phyloP scores from a whole-genome alignment of 2,329 filamentous ascomycete species.

The Hypoxylon sp. region DNA sequence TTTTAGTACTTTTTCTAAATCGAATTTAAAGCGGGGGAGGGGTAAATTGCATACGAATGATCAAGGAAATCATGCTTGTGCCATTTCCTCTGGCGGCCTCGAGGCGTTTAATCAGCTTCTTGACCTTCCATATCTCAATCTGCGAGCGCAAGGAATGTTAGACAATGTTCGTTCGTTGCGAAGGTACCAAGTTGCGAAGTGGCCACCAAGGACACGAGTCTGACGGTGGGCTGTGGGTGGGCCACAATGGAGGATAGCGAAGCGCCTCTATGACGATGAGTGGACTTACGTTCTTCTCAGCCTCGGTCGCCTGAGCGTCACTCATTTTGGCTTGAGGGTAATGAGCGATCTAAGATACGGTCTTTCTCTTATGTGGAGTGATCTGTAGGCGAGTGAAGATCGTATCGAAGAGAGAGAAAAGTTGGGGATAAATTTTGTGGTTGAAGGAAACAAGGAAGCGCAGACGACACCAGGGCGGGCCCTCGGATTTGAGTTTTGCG shows the following conservation, averaged over 20 bases:
- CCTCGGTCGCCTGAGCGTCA: constrained; percentile 88
- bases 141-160: constrained; percentile 53
- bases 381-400: constrained; percentile 35
- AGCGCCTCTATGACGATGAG: constrained; percentile 23
- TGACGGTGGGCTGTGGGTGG: constrained; percentile 24
- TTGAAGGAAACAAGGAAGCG: constrained; percentile 43
- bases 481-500: constrained; percentile 32
- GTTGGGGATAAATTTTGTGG: constrained; percentile 48
- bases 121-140: constrained; percentile 95
- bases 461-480: constrained; percentile 38
- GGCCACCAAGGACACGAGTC: constrained; percentile 40
- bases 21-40: constrained; percentile 48
- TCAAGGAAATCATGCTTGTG: constrained; percentile 99
- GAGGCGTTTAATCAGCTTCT: constrained; percentile 99
- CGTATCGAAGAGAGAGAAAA: constrained; percentile 39
- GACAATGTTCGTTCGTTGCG: constrained; percentile 47
- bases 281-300: constrained; percentile 89
- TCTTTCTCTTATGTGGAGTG: constrained; percentile 37
- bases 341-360: constrained; percentile 48
- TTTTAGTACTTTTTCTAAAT: constrained; percentile 43
- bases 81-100: constrained; percentile 98
- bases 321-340: constrained; percentile 77
- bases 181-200: constrained; percentile 36
- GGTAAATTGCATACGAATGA: constrained; percentile 81
- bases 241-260: neutral